Conservation (phyloP, 768 basidiomycete genomes). For the Tulasnella calospora region DNA sequence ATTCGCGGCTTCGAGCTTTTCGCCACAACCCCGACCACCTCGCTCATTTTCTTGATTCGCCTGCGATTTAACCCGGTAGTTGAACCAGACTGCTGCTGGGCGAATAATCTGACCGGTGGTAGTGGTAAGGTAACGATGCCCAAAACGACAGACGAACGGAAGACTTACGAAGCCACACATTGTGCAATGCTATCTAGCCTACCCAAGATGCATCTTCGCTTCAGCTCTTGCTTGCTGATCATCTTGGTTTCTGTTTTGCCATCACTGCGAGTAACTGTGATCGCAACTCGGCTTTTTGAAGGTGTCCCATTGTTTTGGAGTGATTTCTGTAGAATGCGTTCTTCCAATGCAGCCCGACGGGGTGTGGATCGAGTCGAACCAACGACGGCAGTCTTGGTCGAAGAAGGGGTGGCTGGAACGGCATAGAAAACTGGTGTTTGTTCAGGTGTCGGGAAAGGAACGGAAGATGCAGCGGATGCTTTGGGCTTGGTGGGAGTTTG, state of each 20-base stretch:
- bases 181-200: slow-evolving; percentile 78
- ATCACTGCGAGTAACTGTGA: slow-evolving; percentile 40
- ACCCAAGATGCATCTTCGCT: slow-evolving; percentile 69
- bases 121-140: neutral
- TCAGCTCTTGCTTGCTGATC: slow-evolving; percentile 71
- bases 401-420: slow-evolving; percentile 25
- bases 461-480: neutral
- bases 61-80: slow-evolving; percentile 15
- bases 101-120: neutral
- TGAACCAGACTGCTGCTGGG: neutral
- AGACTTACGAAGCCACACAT: slow-evolving; percentile 78
- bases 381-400: neutral
- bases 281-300: slow-evolving; percentile 21
- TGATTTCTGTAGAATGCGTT: slow-evolving; percentile 71
- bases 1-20: slow-evolving; percentile 27
- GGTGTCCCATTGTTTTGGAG: slow-evolving; percentile 53
- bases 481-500: slow-evolving; percentile 14
- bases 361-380: slow-evolving; percentile 44
- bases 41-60: slow-evolving; percentile 23
- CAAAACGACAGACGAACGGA: neutral
- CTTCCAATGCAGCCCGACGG: slow-evolving; percentile 72
- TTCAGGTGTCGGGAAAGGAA: slow-evolving; percentile 23
- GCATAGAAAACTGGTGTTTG: slow-evolving; percentile 13
- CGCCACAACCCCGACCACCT: slow-evolving; percentile 25
- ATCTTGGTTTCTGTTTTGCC: slow-evolving; percentile 62